Conservation (phyloP, 257 asterid genomes). For the Solanum ossicruentum region DNA sequence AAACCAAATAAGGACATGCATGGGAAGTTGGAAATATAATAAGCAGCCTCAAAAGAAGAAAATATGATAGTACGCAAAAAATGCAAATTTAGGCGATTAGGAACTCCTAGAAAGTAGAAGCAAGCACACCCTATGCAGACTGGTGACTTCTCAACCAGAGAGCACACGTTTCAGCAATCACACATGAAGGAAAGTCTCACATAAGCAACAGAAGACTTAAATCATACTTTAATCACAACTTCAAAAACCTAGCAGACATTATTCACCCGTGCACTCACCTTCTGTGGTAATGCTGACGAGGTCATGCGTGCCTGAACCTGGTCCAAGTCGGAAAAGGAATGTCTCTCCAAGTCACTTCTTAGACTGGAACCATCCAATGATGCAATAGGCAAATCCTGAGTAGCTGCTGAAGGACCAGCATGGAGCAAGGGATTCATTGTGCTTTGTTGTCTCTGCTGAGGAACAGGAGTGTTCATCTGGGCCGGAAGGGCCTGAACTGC, state of each 20-base stretch:
- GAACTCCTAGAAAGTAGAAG: neutral
- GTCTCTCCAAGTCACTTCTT: constrained; percentile 6
- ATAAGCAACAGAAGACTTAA: neutral
- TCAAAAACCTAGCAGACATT: neutral
- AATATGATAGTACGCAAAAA: neutral
- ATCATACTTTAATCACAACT: neutral
- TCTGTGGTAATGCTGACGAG: constrained; percentile 24
- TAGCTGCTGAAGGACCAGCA: constrained; percentile 18
- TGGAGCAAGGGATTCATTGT: neutral
- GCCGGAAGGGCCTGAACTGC: constrained; percentile 68
- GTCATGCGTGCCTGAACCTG: constrained; percentile 16
- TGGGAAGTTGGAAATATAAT: neutral
- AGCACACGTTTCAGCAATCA: neutral
- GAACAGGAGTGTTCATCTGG: constrained; percentile 21
- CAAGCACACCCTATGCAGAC: neutral
- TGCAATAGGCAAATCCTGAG: constrained; percentile 24
- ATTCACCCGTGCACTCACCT: constrained; percentile 21
- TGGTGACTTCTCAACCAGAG: neutral
- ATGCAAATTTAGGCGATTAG: neutral
- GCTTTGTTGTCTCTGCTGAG: constrained; percentile 23
- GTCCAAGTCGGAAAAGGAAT: constrained; percentile 9
- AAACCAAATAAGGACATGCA: neutral
- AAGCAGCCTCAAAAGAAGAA: neutral
- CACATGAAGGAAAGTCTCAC: neutral
- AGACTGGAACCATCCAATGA: constrained; percentile 3